These are phyloP conservation scores for Penicillium silybi DNA, from an alignment of 495 filamentous ascomycete genomes.

Conservation along the genomic window DNA sequence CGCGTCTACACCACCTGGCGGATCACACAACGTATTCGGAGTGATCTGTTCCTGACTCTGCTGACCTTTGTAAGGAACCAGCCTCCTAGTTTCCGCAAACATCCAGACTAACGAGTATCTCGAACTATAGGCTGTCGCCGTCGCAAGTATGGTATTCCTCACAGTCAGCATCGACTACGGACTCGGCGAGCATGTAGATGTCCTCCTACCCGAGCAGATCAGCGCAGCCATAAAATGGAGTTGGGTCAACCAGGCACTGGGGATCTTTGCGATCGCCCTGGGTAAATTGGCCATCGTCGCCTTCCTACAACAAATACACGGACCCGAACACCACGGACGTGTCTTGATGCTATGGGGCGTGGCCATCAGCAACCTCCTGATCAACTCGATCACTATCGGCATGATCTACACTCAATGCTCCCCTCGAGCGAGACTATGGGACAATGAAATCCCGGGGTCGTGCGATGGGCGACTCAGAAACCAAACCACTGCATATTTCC, in stretches of 20 bases:
- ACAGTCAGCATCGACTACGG: constrained; percentile 21
- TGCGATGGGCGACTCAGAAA: constrained; percentile 10
- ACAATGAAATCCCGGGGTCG: background rate
- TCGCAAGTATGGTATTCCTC: constrained; percentile 15
- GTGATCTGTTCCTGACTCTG: constrained; percentile 9
- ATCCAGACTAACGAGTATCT: too few relatives aligned
- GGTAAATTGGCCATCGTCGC: constrained; percentile 13
- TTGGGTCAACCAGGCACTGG: constrained; percentile 31
- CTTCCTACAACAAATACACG: constrained; percentile 16
- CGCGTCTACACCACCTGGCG: constrained; percentile 13
- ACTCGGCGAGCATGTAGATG: constrained; percentile 22
- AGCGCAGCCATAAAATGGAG: constrained; percentile 23
- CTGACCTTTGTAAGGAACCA: constrained; percentile 12
- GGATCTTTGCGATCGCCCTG: constrained; percentile 11
- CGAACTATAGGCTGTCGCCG: background rate
- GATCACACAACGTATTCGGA: constrained; percentile 11
- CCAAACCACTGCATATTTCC: constrained; percentile 9
- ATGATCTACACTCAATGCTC: constrained; percentile 11
- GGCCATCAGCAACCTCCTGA: constrained; percentile 5
- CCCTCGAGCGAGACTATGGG: constrained; percentile 7
- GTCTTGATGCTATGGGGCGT: constrained; percentile 7
- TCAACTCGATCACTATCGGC: constrained; percentile 12
- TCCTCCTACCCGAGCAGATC: constrained; percentile 12
- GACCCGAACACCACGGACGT: constrained; percentile 7
- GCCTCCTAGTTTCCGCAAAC: too few relatives aligned